These are phyloP conservation scores for Daphne laureola DNA, from an alignment of 441 rosid species.

Conservation along the genomic window DNA sequence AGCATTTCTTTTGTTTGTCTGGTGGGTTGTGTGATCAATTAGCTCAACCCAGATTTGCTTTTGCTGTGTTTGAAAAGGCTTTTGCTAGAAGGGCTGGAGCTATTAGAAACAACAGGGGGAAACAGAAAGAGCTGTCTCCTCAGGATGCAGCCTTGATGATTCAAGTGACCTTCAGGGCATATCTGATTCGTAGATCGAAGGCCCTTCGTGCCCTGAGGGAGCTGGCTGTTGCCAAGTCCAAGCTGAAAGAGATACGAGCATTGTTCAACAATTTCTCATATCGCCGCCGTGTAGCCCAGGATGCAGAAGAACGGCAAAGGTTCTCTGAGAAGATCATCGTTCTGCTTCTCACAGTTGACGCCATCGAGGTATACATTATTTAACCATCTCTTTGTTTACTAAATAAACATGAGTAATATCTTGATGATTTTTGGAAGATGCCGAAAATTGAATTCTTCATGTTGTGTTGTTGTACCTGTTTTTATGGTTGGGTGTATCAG, in stretches of 20 bases:
- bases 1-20: slow-evolving; percentile 6
- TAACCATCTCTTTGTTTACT: too few species aligned
- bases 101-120: slow-evolving; percentile 48
- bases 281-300: slow-evolving; percentile 54
- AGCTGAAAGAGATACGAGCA: slow-evolving; percentile 78
- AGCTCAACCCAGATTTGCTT: not conserved
- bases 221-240: slow-evolving; percentile 77
- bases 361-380: slow-evolving; percentile 71
- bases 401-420: too few species aligned
- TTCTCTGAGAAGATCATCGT: slow-evolving; percentile 80
- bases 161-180: slow-evolving; percentile 74
- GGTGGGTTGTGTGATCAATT: not conserved
- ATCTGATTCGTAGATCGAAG: slow-evolving; percentile 70
- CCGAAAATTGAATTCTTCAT: too few species aligned
- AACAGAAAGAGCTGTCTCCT: slow-evolving; percentile 62
- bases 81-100: slow-evolving; percentile 60
- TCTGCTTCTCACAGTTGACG: slow-evolving; percentile 85
- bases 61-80: slow-evolving; percentile 41
- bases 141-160: slow-evolving; percentile 73
- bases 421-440: too few species aligned
- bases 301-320: slow-evolving; percentile 78
- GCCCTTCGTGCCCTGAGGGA: slow-evolving; percentile 85
- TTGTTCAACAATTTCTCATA: slow-evolving; percentile 73
- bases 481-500: slow-evolving; percentile 19
- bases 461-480: too few species aligned